phyloP scores from a whole-genome alignment of 805 yeast genomes.

The Myxozyma kluyveri region DNA sequence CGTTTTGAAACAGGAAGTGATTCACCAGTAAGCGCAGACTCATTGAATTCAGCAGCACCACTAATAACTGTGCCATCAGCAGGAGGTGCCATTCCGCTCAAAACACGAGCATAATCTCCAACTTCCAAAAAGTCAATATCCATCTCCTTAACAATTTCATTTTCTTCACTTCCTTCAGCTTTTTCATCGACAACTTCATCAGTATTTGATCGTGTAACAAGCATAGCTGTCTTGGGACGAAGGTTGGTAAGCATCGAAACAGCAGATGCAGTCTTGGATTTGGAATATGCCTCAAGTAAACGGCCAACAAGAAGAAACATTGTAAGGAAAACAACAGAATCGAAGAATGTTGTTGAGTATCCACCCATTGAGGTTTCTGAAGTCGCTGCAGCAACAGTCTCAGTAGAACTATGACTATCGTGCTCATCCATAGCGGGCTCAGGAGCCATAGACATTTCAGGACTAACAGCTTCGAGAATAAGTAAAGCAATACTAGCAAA shows the following conservation, averaged over 20 bases:
- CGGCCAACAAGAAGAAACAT: conserved; percentile 71
- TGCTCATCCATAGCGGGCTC: neutral
- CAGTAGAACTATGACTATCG: conserved; percentile 24
- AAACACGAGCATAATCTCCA: conserved; percentile 66
- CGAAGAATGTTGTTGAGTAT: conserved; percentile 66
- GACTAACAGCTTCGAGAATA: conserved; percentile 43
- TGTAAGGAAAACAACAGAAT: conserved; percentile 72
- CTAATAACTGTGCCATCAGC: conserved; percentile 71
- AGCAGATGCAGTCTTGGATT: conserved; percentile 64
- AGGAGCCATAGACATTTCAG: conserved; percentile 10
- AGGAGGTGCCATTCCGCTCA: conserved; percentile 51
- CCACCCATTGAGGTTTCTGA: conserved; percentile 40
- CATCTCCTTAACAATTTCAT: conserved; percentile 13
- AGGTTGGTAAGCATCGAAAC: conserved; percentile 52
- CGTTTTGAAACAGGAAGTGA: conserved; percentile 53
- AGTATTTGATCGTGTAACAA: conserved; percentile 40
- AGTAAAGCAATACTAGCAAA: conserved; percentile 62
- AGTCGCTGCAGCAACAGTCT: no score
- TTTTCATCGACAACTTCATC: no score
- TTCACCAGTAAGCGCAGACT: conserved; percentile 90
- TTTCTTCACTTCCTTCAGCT: conserved; percentile 21
- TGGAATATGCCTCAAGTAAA: conserved; percentile 63
- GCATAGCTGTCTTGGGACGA: conserved; percentile 50
- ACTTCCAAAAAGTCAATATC: conserved; percentile 60
- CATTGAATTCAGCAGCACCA: conserved; percentile 83